A percentile compares a stretch with the other conserved stretches of the same genome.
Conservation (phyloP, 371 early-diverging fungal species). For the Ordospora colligata region DNA sequence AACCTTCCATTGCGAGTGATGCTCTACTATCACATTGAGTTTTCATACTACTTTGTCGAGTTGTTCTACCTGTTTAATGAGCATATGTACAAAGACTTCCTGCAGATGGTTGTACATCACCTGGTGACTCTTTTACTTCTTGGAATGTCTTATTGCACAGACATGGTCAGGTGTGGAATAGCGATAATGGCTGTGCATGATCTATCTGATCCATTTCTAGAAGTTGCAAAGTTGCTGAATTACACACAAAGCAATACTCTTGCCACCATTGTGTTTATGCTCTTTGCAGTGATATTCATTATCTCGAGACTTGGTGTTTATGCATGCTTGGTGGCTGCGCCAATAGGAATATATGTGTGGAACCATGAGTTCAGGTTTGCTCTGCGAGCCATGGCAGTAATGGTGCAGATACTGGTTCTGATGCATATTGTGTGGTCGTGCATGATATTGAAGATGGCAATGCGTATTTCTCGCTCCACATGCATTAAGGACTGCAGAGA, state of each 20-base stretch:
- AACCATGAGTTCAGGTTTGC: slow-evolving; percentile 1
- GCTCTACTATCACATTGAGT: slow-evolving; percentile 48
- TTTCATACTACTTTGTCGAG: slow-evolving; percentile 50
- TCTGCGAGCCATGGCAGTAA: slow-evolving; percentile 1
- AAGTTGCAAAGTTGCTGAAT: slow-evolving; percentile 63
- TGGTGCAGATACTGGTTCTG: not conserved
- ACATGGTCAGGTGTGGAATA: slow-evolving; percentile 59
- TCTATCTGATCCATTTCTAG: slow-evolving; percentile 65
- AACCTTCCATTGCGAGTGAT: slow-evolving; percentile 31
- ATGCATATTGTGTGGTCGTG: slow-evolving; percentile 31
- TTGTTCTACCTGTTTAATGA: slow-evolving; percentile 47
- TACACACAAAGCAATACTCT: slow-evolving; percentile 57
- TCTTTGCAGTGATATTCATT: slow-evolving; percentile 63
- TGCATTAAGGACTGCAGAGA: no score
- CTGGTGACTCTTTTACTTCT: slow-evolving; percentile 61
- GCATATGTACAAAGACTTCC: slow-evolving; percentile 49
- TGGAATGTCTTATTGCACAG: slow-evolving; percentile 56
- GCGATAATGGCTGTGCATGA: slow-evolving; percentile 64
- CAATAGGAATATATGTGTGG: slow-evolving; percentile 31
- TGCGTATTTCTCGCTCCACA: no score
- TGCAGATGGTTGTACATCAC: slow-evolving; percentile 63
- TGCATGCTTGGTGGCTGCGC: slow-evolving; percentile 40
- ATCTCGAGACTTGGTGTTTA: slow-evolving; percentile 59
- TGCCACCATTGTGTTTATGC: slow-evolving; percentile 62
- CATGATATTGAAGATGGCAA: slow-evolving; percentile 5